Conservation (phyloP, 1,284 basidiomycete species). For the Ganoderma boninense region DNA sequence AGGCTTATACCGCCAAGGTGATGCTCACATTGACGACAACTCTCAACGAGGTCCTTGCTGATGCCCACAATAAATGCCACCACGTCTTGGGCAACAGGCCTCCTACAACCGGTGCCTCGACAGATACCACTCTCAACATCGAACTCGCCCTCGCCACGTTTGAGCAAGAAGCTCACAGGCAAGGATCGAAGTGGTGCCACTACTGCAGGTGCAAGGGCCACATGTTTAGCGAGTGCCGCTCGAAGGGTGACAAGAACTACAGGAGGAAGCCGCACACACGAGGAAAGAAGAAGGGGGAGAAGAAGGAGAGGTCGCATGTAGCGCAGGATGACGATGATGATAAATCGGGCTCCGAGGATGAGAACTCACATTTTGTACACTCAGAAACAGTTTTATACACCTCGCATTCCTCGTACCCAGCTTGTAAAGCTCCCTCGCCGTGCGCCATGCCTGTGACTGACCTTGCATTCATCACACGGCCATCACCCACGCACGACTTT, state of each 20-base stretch:
- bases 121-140: conserved; percentile 2
- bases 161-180: background rate
- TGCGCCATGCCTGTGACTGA: background rate
- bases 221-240: conserved; percentile 1
- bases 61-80: conserved; percentile 14
- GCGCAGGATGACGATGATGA: conserved; percentile 7
- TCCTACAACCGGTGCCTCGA: background rate
- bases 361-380: conserved; percentile 17
- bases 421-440: background rate
- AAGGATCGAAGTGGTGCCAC: conserved; percentile 10
- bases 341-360: background rate
- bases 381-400: conserved; percentile 10
- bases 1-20: conserved; percentile 7
- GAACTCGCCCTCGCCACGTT: conserved; percentile 6
- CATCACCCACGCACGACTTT: too few species aligned
- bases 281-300: conserved; percentile 11
- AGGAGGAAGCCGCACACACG: background rate
- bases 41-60: conserved; percentile 12
- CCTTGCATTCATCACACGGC: background rate
- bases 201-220: conserved; percentile 2
- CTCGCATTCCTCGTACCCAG: conserved; percentile 1
- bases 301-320: conserved; percentile 14
- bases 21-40: conserved; percentile 7
- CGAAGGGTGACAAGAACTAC: background rate
- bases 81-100: conserved; percentile 6